A percentile compares a stretch with the other conserved stretches of the same genome.
Conservation (phyloP, 345 rosid genomes). For the Hibiscus tridactylites region DNA sequence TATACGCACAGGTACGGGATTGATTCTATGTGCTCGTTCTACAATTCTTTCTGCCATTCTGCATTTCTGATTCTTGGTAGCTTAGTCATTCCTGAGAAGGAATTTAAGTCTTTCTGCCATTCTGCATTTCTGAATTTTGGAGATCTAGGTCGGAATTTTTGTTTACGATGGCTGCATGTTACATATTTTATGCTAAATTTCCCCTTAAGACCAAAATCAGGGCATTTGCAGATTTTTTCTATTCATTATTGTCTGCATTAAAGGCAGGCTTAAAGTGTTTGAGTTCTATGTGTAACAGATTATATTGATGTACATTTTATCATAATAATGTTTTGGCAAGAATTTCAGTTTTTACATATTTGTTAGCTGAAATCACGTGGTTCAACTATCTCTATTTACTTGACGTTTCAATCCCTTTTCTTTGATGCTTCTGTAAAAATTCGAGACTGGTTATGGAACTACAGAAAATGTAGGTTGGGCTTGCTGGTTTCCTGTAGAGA, state of each 20-base stretch:
- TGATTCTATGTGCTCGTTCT: not conserved
- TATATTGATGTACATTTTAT: not conserved
- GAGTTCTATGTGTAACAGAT: not conserved
- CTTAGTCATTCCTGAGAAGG: not conserved
- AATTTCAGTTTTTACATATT: not conserved
- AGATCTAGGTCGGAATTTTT: not conserved
- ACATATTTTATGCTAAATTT: not conserved
- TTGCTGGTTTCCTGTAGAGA: not conserved
- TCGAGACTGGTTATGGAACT: too few species aligned
- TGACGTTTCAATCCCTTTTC: not conserved
- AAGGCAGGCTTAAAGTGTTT: not conserved
- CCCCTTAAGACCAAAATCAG: not conserved
- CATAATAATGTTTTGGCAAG: not conserved
- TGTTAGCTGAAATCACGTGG: not conserved
- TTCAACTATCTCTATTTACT: not conserved
- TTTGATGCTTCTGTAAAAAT: too few species aligned
- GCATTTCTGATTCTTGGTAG: constrained; percentile 4
- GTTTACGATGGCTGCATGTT: not conserved
- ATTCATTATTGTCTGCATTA: not conserved
- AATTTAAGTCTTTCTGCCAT: not conserved
- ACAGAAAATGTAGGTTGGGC: too few species aligned
- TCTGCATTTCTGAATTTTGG: not conserved
- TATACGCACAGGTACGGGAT: constrained; percentile 66
- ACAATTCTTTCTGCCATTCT: not conserved
- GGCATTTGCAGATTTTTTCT: not conserved